Base-by-base conservation (phyloP, 805 yeast genomes). In the Debaryomyces castellii region DNA sequence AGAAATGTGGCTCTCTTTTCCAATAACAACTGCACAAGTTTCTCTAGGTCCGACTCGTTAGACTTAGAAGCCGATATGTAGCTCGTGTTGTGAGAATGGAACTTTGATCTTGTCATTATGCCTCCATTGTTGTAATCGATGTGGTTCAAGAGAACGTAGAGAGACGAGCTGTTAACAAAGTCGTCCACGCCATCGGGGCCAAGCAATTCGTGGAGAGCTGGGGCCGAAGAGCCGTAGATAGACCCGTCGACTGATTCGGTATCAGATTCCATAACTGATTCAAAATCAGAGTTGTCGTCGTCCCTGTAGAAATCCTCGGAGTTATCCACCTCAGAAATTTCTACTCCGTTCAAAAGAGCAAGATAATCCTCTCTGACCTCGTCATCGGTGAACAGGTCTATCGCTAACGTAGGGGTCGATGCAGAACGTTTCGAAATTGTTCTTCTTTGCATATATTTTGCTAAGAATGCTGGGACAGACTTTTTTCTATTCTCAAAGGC, bases 301-400 rank as follows among this genome's bases (percentile, higher is more conserved):
- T 59, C 58, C 4, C 66, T 67, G 34, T 56, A 58, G 23, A 56
- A 68, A 37, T 71, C 73, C 8, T 52, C 51, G 5, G 69, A 66
- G 34, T 57, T 61, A 45, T 75, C 79, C 17, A 60, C 51, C 21
- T 74, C 79, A 14, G 75, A 64, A 3, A 69, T 52, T 33, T 50
- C 54, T 6, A 56, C 59, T n/a, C 48, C 60, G 43, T 30, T 45
- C 28, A 74, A 50, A 5, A 71, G 48, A 4, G 50, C 44, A 24
- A 54, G 49, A 44, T 65, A 65, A 20, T 61, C 53, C 0, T 51
- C 47, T 8, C 41, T 40, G 1, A 63, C n/a, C 25, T 58, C 50
- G 2, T 57, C 61, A 8, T 58, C 57, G 1, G 51, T 33, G 6
- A 44, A 44, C 2, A 44, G 50, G 36, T 60, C 59, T 25, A 58